These are phyloP conservation scores for Hygrophorus pudorinus DNA, from an alignment of 768 basidiomycete genomes.

Conservation along the genomic window DNA sequence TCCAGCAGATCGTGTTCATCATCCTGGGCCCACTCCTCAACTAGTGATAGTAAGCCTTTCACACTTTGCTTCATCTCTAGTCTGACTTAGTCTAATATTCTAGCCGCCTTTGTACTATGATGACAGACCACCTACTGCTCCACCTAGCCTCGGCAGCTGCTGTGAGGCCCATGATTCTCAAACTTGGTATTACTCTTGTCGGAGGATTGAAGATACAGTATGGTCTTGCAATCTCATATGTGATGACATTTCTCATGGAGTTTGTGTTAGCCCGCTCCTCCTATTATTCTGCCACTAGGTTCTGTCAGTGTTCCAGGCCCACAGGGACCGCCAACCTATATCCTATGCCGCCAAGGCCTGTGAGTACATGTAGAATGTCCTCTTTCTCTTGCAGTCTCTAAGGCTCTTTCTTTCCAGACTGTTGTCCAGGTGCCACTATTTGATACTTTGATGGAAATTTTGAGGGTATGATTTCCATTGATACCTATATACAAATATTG, in stretches of 20 bases:
- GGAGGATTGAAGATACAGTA: no score
- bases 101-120: constrained; percentile 7
- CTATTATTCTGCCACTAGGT: constrained; percentile 17
- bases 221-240: no score
- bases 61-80: not conserved
- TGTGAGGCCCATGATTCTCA: not conserved
- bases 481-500: not conserved
- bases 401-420: constrained; percentile 38
- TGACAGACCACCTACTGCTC: constrained; percentile 19
- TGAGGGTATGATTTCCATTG: constrained; percentile 35
- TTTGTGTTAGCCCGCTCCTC: constrained; percentile 2
- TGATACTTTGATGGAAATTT: constrained; percentile 58
- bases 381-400: not conserved
- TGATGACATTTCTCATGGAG: not conserved
- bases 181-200: constrained; percentile 24
- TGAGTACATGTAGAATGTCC: constrained; percentile 21
- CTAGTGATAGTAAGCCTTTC: not conserved
- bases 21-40: constrained; percentile 14
- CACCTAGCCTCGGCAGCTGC: constrained; percentile 14
- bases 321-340: constrained; percentile 21
- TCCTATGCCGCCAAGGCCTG: constrained; percentile 46
- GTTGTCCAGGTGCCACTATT: constrained; percentile 57
- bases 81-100: not conserved
- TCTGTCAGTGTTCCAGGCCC: constrained; percentile 17
- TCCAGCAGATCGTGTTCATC: constrained; percentile 17